These are phyloP conservation scores for Nothophoma quercina DNA, from an alignment of 2,329 filamentous ascomycete genomes.

Conservation along the genomic window DNA sequence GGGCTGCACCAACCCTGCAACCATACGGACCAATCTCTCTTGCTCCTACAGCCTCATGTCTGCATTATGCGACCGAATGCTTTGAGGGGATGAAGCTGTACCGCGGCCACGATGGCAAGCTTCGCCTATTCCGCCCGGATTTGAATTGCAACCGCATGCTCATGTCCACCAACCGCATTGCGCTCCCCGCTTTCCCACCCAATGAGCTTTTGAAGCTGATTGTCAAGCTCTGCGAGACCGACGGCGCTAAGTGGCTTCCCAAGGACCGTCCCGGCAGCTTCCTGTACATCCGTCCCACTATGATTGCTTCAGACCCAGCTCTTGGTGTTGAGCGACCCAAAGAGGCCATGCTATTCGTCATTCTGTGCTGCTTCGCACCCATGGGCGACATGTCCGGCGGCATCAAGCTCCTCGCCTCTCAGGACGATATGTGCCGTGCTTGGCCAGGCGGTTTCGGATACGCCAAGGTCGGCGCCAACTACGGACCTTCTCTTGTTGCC, in stretches of 20 bases:
- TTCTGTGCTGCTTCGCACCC: slow-evolving; percentile 61
- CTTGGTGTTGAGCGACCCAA: slow-evolving; percentile 82
- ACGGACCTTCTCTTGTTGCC: slow-evolving; percentile 82
- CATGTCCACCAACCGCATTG: slow-evolving; percentile 66
- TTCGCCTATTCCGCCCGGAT: slow-evolving; percentile 80
- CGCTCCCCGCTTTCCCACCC: slow-evolving; percentile 76
- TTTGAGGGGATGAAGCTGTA: slow-evolving; percentile 86
- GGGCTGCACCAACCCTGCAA: slow-evolving; percentile 75
- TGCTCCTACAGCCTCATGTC: slow-evolving; percentile 79
- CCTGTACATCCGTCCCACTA: slow-evolving; percentile 84
- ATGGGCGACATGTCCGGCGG: slow-evolving; percentile 49
- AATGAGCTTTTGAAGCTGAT: slow-evolving; percentile 77
- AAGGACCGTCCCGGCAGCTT: slow-evolving; percentile 71
- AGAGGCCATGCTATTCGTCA: slow-evolving; percentile 89
- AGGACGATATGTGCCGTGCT: slow-evolving; percentile 83
- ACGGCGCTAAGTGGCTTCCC: slow-evolving; percentile 82
- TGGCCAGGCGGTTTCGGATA: slow-evolving; percentile 95
- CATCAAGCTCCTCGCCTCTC: slow-evolving; percentile 78
- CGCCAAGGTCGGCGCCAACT: slow-evolving; percentile 93
- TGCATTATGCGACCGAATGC: slow-evolving; percentile 91
- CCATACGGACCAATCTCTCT: slow-evolving; percentile 80
- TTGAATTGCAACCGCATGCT: slow-evolving; percentile 73
- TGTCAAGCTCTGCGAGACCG: slow-evolving; percentile 72
- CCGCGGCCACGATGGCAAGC: slow-evolving; percentile 71
- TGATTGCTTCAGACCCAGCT: slow-evolving; percentile 83